Conservation (phyloP, 2,329 filamentous ascomycete species). For the Tolypocladium ovalisporum region DNA sequence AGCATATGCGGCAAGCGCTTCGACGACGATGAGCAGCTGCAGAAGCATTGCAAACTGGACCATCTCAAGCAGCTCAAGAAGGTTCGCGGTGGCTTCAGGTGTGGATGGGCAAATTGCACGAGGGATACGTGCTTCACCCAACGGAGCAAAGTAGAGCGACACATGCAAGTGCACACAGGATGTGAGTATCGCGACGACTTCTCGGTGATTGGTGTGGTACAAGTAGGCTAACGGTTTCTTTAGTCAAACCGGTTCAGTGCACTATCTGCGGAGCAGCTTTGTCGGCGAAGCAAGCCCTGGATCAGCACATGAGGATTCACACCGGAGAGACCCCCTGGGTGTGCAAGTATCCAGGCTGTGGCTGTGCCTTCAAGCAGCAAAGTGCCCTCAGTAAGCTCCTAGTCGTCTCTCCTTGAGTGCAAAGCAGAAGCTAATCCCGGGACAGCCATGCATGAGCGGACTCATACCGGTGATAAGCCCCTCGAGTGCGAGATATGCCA, state of each 20-base stretch:
- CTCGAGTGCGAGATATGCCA: slow-evolving; percentile 46
- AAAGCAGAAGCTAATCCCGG: slow-evolving; percentile 6
- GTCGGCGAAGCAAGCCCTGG: slow-evolving; percentile 56
- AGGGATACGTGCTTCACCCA: slow-evolving; percentile 44
- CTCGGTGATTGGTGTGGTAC: not conserved
- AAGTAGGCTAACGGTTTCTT: slow-evolving; percentile 2
- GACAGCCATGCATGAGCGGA: slow-evolving; percentile 54
- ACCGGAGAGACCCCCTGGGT: slow-evolving; percentile 53
- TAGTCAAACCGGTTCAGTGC: slow-evolving; percentile 51
- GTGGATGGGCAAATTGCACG: slow-evolving; percentile 45
- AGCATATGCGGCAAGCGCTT: slow-evolving; percentile 24
- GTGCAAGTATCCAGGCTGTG: slow-evolving; percentile 39
- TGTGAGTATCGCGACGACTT: slow-evolving; percentile 30
- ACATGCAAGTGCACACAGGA: slow-evolving; percentile 55
- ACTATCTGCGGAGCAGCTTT: slow-evolving; percentile 44
- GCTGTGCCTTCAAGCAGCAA: slow-evolving; percentile 53
- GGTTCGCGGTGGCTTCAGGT: slow-evolving; percentile 35
- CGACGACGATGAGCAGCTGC: slow-evolving; percentile 35
- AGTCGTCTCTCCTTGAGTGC: not conserved
- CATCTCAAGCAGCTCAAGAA: slow-evolving; percentile 38
- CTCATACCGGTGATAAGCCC: slow-evolving; percentile 55
- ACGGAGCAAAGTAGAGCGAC: slow-evolving; percentile 52
- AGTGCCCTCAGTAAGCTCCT: slow-evolving; percentile 48
- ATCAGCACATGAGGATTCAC: slow-evolving; percentile 57
- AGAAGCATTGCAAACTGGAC: slow-evolving; percentile 39